Evolutionary conservation across 192 early-diverging fungal species (phyloP).

Genomic region (Hyaloraphidium curvatum): DNA sequence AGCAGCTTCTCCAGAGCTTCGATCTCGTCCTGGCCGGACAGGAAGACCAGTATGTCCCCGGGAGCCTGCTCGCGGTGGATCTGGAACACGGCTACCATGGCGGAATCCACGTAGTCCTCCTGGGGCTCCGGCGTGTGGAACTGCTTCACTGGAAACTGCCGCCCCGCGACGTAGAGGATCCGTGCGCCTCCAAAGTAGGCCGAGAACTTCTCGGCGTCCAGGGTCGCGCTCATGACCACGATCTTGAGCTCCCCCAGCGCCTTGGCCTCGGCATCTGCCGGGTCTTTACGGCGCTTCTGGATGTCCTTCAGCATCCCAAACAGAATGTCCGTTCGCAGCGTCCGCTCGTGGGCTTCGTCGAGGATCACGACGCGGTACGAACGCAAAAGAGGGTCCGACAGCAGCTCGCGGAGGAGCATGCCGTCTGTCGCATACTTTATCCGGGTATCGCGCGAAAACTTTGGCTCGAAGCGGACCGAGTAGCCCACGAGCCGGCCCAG

Average conservation of each 20-base stretch:
- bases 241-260: constrained; percentile 51
- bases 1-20: constrained; percentile 74
- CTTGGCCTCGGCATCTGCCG: constrained; percentile 11
- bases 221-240: constrained; percentile 88
- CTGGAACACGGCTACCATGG: constrained; percentile 67
- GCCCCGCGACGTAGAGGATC: constrained; percentile 73
- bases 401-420: constrained; percentile 77
- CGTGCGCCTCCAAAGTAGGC: constrained; percentile 73
- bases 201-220: constrained; percentile 83
- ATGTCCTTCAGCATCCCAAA: constrained; percentile 33
- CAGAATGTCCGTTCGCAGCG: constrained; percentile 84
- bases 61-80: constrained; percentile 58
- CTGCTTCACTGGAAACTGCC: constrained; percentile 73
- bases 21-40: constrained; percentile 77
- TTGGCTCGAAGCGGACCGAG: constrained; percentile 88
- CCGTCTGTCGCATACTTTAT: constrained; percentile 96
- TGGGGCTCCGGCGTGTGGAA: constrained; percentile 61
- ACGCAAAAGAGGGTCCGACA: constrained; percentile 55
- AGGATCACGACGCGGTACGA: constrained; percentile 74
- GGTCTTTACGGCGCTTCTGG: constrained; percentile 37
- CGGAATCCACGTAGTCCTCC: constrained; percentile 79
- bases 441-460: constrained; percentile 48
- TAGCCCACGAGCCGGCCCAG: constrained; percentile 69
- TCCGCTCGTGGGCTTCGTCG: constrained; percentile 98
- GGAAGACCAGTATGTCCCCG: constrained; percentile 87